Base-by-base conservation (phyloP, 1,139 yeast species). In the Entelexis sorbosivorans region DNA sequence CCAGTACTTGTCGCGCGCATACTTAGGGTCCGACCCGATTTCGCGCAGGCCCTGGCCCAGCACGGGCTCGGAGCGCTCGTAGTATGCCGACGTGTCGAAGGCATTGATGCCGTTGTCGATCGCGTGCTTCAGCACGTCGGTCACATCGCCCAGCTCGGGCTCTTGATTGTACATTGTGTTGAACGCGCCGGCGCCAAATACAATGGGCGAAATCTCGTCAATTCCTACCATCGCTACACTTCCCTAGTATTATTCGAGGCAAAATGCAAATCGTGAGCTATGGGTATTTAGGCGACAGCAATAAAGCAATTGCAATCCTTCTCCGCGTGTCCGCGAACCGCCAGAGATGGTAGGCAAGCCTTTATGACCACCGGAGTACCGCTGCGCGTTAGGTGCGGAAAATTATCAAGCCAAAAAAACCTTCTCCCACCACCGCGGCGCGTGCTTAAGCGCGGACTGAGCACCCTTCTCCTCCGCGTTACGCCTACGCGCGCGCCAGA, bases 81-180 rank as follows among this genome's bases (percentile, higher is more conserved):
- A 89, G 66, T 86, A 89, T 2, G 96, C 95, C 0, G 95, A 83
- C 0, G 96, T 87, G 63, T 91, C 97, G 40, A 89, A 70, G 2
- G 95, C 93, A 48, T 75, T 75, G 55, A 86, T 70, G 0, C 96
- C 96, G 26, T 72, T 65, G 22, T 70, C 68, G 60, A 87, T 81
- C 0, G 91, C 94, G 19, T 66, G 62, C 46, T 69, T 65, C 26
- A 89, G 63, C 50, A 89, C 75, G 0, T 75, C 78, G 5, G 69
- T 70, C 13, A 81, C 73, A 1, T 87, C 81, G 31, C 46, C 51
- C 38, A 85, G 59, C 0, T 68, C 62, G 48, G 95, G 95, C 58
- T 82, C 73, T 14, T 73, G 77, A 53, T 81, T 76, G 69, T 86
- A 88, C 61, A 82, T 93, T 20, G 77, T 73, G 66, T 85, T 86